These are phyloP conservation scores for Monilinia fructicola DNA, from an alignment of 2,329 filamentous ascomycete genomes.

Conservation along the genomic window DNA sequence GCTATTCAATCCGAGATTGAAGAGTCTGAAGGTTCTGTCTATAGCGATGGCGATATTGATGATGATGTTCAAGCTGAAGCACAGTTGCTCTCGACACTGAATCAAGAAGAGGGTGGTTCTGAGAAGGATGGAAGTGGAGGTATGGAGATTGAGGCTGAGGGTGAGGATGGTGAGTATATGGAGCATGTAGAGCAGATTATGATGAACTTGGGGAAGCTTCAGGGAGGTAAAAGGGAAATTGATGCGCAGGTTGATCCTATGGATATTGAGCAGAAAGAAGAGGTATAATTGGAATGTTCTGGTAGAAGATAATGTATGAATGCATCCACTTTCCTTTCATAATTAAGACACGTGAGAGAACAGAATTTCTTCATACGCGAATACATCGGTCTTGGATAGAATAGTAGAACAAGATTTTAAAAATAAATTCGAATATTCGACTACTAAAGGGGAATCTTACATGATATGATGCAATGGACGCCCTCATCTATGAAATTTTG, in stretches of 20 bases:
- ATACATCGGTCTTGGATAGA: background rate
- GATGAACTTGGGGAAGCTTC: background rate
- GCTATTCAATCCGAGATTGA: background rate
- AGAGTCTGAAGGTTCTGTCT: background rate
- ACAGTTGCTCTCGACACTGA: background rate
- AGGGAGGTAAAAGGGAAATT: background rate
- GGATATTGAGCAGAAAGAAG: background rate
- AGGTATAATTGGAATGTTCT: background rate
- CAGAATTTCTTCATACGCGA: background rate
- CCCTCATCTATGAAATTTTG: slow-evolving; percentile 4
- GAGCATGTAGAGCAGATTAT: background rate
- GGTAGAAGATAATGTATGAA: too few species aligned
- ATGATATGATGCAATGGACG: slow-evolving; percentile 8
- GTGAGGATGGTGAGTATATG: background rate
- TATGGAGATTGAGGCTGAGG: background rate
- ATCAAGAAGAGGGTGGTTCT: background rate
- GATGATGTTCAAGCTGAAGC: background rate
- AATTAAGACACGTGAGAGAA: background rate
- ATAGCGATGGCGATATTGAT: background rate
- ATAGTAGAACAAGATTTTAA: background rate
- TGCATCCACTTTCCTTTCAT: too few species aligned
- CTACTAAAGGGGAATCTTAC: slow-evolving; percentile 17
- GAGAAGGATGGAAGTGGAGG: background rate
- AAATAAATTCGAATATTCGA: background rate
- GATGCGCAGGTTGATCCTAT: background rate